Evolutionary conservation across 176 grass and related monocot species (phyloP), one percentile per base, ranked within the genome.

Genomic region (Carex littledalei): DNA sequence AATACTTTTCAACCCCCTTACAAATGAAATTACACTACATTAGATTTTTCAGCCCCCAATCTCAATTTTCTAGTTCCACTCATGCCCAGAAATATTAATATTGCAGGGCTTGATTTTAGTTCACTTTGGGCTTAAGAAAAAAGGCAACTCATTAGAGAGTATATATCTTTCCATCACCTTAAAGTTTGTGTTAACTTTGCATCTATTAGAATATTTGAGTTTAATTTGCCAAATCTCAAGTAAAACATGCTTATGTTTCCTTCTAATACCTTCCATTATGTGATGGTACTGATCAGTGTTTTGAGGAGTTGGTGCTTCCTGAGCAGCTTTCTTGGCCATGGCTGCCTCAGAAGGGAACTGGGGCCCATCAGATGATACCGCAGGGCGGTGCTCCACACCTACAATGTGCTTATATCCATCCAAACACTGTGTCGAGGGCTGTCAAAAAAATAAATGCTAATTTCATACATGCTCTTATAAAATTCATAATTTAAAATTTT

Each of bases 321-420:
- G 90, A 54, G 72, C 90, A 87, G 82, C 92, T 85, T 92, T 86
- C 86, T 97, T 94, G 8, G 87, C 90, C 58, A 76, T 86, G 79
- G 84, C 86, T 54, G 94, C 94, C 55, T 90, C 75, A 3, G 67
- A 90, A 88, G 92, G 89, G 57, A 97, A 97, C 73, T 87, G 90
- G 66, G 92, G 94, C 22, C 39, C 81, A 0, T 90, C 81, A 2
- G 92, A 92, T 56, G 62, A 78, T 60, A 88, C 56, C 1, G 89
- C 89, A 3, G 90, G 87, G 39, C 92, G 90, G 66, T 93, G 89
- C 45, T 97, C 90, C 82, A 91, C 86, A 84, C 89, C 78, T 69
- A 97, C 94, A 56, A 94, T 70, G 62, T 97, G 89, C 68, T 93
- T 94, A 71, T 97, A 97, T 52, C 89, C 90, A 75, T 90, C 74